These are phyloP conservation scores for Rubia yunnanensis DNA, from an alignment of 257 asterid genomes.

Conservation along the genomic window DNA sequence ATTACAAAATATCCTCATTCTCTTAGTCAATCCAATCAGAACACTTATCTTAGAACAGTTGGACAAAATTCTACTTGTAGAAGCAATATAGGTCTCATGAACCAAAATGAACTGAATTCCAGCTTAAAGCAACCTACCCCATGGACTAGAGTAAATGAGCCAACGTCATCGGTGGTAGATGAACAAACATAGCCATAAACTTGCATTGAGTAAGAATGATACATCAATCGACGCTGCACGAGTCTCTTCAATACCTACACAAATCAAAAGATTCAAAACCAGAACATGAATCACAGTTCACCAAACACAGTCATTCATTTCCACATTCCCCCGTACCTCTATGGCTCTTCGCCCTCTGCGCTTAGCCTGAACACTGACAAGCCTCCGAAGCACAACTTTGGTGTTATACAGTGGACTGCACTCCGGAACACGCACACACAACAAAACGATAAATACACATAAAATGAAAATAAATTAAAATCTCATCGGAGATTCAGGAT, in stretches of 20 bases:
- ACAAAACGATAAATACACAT: not conserved
- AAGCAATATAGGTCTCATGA: not conserved
- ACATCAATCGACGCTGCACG: conserved; percentile 56
- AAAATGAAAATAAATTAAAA: not conserved
- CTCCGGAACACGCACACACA: not conserved
- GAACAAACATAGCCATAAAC: conserved; percentile 87
- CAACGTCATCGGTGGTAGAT: conserved; percentile 42
- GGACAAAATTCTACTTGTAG: not conserved
- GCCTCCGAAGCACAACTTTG: conserved; percentile 70
- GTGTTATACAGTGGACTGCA: conserved; percentile 72
- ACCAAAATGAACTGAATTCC: not conserved
- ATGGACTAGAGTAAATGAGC: conserved; percentile 74
- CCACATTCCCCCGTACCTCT: conserved; percentile 42
- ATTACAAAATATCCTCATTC: not conserved
- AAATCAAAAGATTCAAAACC: conserved; percentile 7
- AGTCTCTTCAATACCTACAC: conserved; percentile 76
- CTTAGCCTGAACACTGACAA: conserved; percentile 62
- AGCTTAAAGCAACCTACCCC: conserved; percentile 46
- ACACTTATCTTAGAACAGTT: not conserved
- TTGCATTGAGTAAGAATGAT: conserved; percentile 88
- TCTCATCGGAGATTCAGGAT: not conserved
- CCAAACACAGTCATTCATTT: not conserved
- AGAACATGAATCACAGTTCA: conserved; percentile 8
- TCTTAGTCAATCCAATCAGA: not conserved
- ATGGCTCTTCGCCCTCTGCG: conserved; percentile 90